Percentiles rank a stretch among this genome's conserved stretches.
Evolutionary conservation across 2,329 filamentous ascomycete genomes (phyloP).

Genomic region (Ilyonectria robusta): DNA sequence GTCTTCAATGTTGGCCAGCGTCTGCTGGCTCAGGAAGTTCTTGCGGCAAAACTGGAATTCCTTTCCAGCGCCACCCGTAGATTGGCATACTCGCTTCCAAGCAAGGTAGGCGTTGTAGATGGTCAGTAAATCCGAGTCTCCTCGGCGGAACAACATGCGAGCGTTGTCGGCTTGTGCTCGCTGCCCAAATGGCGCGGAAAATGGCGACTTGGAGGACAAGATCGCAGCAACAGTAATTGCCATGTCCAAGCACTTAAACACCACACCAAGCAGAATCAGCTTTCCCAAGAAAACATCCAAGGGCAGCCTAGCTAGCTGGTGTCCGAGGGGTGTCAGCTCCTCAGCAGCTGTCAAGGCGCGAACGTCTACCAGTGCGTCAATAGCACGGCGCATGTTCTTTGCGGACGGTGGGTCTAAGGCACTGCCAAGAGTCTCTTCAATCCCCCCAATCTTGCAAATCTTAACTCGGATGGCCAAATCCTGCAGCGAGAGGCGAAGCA

Average conservation of each 20-base stretch:
- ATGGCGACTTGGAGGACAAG: constrained; percentile 94
- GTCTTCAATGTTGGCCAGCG: constrained; percentile 92
- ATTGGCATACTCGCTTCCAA: constrained; percentile 87
- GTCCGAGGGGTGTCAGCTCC: constrained; percentile 87
- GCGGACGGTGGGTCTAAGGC: constrained; percentile 91
- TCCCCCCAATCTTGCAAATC: constrained; percentile 94
- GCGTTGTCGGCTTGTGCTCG: constrained; percentile 86
- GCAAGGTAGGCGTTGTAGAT: constrained; percentile 93
- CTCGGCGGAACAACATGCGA: constrained; percentile 82
- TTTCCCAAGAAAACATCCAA: constrained; percentile 97
- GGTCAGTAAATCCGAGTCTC: constrained; percentile 93
- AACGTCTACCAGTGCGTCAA: constrained; percentile 94
- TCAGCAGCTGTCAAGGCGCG: constrained; percentile 86
- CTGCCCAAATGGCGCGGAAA: constrained; percentile 88
- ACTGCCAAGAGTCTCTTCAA: constrained; percentile 89
- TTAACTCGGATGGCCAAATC: constrained; percentile 97
- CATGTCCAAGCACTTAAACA: constrained; percentile 94
- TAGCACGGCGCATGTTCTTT: constrained; percentile 92
- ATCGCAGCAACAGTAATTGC: constrained; percentile 93
- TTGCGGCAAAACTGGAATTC: constrained; percentile 95
- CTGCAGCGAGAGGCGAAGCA: constrained; percentile 93
- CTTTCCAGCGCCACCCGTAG: constrained; percentile 71
- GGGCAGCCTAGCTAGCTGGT: constrained; percentile 88
- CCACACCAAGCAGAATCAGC: constrained; percentile 85
- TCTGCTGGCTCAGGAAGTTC: constrained; percentile 93